phyloP scores from a whole-genome alignment of 805 yeast genomes.

The Schwanniomyces occidentalis region DNA sequence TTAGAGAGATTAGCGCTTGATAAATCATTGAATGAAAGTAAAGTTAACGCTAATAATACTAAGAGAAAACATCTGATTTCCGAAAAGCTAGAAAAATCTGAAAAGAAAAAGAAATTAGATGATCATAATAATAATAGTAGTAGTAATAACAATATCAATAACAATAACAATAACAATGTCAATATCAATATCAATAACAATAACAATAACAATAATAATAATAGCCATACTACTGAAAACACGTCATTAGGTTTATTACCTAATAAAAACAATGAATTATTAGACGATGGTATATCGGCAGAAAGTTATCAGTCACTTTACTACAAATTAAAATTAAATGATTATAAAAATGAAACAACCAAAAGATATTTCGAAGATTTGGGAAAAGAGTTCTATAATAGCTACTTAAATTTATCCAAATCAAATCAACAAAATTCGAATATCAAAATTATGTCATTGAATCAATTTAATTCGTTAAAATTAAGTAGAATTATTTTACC shows the following conservation, averaged over 20 bases:
- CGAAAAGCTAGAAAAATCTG: conserved; percentile 9
- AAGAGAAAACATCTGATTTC: conserved; percentile 21
- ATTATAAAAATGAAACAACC: conserved; percentile 41
- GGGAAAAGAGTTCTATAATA: conserved; percentile 17
- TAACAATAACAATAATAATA: neutral
- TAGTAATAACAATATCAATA: neutral
- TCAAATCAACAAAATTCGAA: conserved; percentile 6
- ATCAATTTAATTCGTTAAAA: conserved; percentile 29
- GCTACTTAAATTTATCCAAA: neutral
- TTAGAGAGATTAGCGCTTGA: conserved; percentile 31
- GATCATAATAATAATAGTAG: neutral
- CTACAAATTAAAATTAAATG: conserved; percentile 45
- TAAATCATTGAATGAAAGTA: conserved; percentile 7
- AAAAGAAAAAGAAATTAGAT: conserved; percentile 15
- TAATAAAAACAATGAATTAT: conserved; percentile 46
- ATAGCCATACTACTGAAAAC: neutral
- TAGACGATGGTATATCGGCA: conserved; percentile 39
- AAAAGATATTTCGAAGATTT: conserved; percentile 21
- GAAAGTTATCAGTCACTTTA: conserved; percentile 56
- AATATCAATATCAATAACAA: neutral
- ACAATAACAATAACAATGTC: neutral
- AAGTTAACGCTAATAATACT: conserved; percentile 2
- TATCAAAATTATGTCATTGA: conserved; percentile 21
- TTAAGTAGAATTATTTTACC: conserved; percentile 34
- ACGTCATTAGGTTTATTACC: conserved; percentile 15